These are phyloP conservation scores for Waitea zeae DNA, from an alignment of 1,284 basidiomycete species.

Conservation along the genomic window DNA sequence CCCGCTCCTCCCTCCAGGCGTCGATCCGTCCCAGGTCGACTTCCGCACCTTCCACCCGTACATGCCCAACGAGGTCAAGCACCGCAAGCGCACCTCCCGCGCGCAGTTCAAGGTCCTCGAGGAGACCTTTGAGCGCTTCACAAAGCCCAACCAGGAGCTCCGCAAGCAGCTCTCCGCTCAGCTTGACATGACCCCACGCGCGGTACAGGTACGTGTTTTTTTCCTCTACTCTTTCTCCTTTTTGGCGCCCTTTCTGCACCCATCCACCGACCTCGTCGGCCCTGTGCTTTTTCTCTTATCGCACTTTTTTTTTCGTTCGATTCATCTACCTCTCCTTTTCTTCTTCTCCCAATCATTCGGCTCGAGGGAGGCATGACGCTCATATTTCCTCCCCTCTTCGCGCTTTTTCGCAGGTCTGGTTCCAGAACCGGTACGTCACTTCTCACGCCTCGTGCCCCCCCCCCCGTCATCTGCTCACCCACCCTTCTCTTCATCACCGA, in stretches of 20 bases:
- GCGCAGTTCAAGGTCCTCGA: constrained; percentile 79
- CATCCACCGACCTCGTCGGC: constrained; percentile 5
- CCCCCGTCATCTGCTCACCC: constrained; percentile 4
- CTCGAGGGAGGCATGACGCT: constrained; percentile 1
- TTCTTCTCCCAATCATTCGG: background rate
- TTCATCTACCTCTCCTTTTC: background rate
- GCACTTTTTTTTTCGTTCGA: too few species aligned
- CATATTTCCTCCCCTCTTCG: constrained; percentile 9
- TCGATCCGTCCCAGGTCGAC: constrained; percentile 45
- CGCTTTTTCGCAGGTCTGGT: constrained; percentile 73
- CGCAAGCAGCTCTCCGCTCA: constrained; percentile 66
- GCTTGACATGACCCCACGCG: constrained; percentile 82
- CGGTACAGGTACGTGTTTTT: constrained; percentile 83
- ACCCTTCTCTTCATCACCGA: constrained; percentile 5
- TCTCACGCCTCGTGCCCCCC: constrained; percentile 1
- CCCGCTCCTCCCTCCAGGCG: constrained; percentile 26
- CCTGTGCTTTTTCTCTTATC: background rate
- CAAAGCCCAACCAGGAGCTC: constrained; percentile 74
- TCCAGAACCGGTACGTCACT: constrained; percentile 63
- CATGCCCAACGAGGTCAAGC: constrained; percentile 81
- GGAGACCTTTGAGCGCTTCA: constrained; percentile 67
- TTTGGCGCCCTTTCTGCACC: constrained; percentile 5
- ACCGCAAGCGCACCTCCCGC: constrained; percentile 70
- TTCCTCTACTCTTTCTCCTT: constrained; percentile 3
- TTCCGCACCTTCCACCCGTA: constrained; percentile 68